Conservation (phyloP, 2,329 filamentous ascomycete species). For the Phyllosticta paracitricarpa region DNA sequence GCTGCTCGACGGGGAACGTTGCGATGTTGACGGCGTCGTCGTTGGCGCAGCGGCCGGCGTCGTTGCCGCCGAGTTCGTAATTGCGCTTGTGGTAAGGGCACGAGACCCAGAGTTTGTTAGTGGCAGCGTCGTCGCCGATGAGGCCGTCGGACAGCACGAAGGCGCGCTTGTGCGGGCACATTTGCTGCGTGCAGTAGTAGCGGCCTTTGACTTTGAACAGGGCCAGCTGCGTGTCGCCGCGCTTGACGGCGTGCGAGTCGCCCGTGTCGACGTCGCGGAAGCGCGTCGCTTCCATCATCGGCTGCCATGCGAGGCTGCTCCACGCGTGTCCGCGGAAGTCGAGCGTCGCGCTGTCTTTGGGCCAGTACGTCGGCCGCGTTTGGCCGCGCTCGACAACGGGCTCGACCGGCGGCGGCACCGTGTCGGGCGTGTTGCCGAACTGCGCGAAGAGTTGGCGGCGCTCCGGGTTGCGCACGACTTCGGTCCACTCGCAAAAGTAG, state of each 20-base stretch:
- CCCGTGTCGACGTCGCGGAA: conserved; percentile 63
- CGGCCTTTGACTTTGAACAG: conserved; percentile 73
- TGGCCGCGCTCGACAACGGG: conserved; percentile 63
- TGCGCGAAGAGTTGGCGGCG: conserved; percentile 64
- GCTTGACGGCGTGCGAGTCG: conserved; percentile 68
- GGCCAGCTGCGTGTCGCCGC: conserved; percentile 80
- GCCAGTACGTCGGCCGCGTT: conserved; percentile 66
- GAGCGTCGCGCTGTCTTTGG: conserved; percentile 53
- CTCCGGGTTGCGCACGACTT: conserved; percentile 61
- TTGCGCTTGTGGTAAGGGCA: conserved; percentile 89
- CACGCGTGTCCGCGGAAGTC: conserved; percentile 64
- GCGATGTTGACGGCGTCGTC: conserved; percentile 70
- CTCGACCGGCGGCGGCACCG: conserved; percentile 55
- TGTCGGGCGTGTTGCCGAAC: conserved; percentile 75
- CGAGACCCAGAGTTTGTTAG: conserved; percentile 66
- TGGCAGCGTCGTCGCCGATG: conserved; percentile 56
- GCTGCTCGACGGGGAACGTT: conserved; percentile 67
- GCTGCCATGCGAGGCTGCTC: conserved; percentile 65
- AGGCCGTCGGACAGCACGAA: conserved; percentile 84
- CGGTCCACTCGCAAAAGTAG: conserved; percentile 89
- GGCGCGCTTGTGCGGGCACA: conserved; percentile 87
- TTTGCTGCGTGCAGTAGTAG: conserved; percentile 82
- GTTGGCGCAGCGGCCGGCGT: conserved; percentile 62
- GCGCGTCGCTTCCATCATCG: conserved; percentile 59
- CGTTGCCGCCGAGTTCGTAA: conserved; percentile 59